Evolutionary conservation across 768 basidiomycete species (phyloP), one percentile per base, ranked within the genome.

Genomic region (Russula sp.): DNA sequence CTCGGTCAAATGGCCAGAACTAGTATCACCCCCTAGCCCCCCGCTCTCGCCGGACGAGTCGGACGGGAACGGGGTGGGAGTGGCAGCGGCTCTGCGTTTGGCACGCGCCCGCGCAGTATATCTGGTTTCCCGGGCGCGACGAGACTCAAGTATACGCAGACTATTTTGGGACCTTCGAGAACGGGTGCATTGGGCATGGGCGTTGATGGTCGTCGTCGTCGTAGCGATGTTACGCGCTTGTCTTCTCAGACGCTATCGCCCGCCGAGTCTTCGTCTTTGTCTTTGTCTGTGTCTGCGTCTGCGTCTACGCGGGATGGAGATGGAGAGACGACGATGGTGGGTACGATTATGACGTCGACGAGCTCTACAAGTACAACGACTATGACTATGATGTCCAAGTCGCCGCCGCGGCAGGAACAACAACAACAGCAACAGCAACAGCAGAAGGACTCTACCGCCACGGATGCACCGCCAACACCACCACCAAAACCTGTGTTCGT

Each of bases 1-100:
- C 73, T 70, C 77, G 14, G 83, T 89, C 28, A 76, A 84, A 72
- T 96, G 92, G 91, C 94, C 94, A 32, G 92, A 97, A 73, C 83
- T 98, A 58, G 79, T 79, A 3, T 76, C 82, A 40, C 88, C 92
- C 0, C 73, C 83, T 16, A 89, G 86, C 67, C 92, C 90, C 0
- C 83, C 86, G 44, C 79, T 88, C 46, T 86, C 86, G 61, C 87
- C 90, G 59, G 85, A 89, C 64, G 90, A 91, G 62, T 75, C 75
- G 10, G 82, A 83, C 57, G 77, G 75, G 4, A 2, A 3, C 34
- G 2, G 10, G 38, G 14, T 20, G 34, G 34, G 10, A 32, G 13
- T 13, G 36, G 36, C 32, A 34, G 32, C 5, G 36, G 36, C 13
- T 79, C 79, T 34, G 63, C 65, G 36, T 22, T 34, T n/a, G 44